Evolutionary conservation across 371 early-diverging fungal species (phyloP).

Genomic region (Mucor piriformis): DNA sequence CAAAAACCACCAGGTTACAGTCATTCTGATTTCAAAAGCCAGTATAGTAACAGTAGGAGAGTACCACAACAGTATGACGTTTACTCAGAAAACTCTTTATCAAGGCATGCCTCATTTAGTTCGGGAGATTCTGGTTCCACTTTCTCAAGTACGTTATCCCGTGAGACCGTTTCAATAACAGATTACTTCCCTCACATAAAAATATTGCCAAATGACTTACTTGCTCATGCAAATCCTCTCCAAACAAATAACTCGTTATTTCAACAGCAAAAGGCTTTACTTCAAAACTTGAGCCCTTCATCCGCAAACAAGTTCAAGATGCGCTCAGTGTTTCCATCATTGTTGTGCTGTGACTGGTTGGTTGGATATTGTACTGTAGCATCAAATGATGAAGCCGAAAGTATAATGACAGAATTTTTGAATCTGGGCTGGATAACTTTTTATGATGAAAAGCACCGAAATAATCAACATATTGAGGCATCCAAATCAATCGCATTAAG

Average conservation of each 20-base stretch:
- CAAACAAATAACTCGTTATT: background rate
- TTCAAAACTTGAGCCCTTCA: conserved; percentile 23
- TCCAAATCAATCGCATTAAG: conserved; percentile 15
- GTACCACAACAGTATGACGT: background rate
- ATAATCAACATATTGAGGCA: conserved; percentile 17
- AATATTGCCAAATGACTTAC: conserved; percentile 11
- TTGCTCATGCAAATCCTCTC: conserved; percentile 1
- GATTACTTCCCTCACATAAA: conserved; percentile 19
- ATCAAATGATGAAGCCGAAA: conserved; percentile 56
- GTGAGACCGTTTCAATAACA: background rate
- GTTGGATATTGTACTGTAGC: conserved; percentile 53
- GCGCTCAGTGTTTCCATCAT: conserved; percentile 26
- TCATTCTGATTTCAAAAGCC: background rate
- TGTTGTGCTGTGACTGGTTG: conserved; percentile 51
- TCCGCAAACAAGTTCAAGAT: conserved; percentile 21
- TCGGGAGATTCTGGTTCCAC: background rate
- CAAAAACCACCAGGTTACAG: background rate
- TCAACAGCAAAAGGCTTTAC: conserved; percentile 29
- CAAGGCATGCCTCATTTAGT: conserved; percentile 2
- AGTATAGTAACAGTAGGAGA: background rate
- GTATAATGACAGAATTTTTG: conserved; percentile 53
- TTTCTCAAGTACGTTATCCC: background rate
- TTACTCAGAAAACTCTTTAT: background rate
- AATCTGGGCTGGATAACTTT: conserved; percentile 48
- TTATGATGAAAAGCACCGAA: conserved; percentile 32